Evolutionary conservation across 2,329 filamentous ascomycete species (phyloP), one percentile per base, ranked within the genome.

Genomic region (Fusarium multiceps): DNA sequence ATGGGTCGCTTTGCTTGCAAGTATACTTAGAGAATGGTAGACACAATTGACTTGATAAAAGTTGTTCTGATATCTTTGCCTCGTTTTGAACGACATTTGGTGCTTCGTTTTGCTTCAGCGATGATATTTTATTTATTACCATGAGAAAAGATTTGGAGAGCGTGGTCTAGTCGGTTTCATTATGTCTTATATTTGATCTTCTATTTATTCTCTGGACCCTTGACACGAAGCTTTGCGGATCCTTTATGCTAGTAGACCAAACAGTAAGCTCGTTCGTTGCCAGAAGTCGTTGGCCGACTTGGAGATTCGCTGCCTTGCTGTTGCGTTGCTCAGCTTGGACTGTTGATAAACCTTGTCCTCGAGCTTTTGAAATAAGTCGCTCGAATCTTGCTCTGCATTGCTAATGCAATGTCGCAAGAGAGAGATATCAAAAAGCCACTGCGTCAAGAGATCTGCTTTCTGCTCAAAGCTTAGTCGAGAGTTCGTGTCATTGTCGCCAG

Each of bases 221-320:
- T 27, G 21, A n/a, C 16, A n/a, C 34, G 18, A 37, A 37, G 34
- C 18, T 37, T 27, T 16, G 32, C 40, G 11, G 6, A 41, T 16
- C 18, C 21, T 21, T 66, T 66, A 85, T 71, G 84, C 85, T 69
- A 98, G 80, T 59, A 97, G 81, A 4, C 92, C 93, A 80, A 98
- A 97, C 27, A 98, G 79, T 68, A 98, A 80, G 78, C 88, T 90
- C 13, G 92, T 96, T 74, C 92, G 89, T 82, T 91, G 93, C 89
- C 93, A 96, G 78, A 96, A 97, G 54, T 94, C 93, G 47, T 85
- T 83, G 8, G 93, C 88, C 18, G 85, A 82, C 78, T 90, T 92
- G 71, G 77, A 79, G 40, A 97, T 78, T 66, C 87, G 87, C 46
- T 85, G 79, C 18, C 81, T 82, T 8, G 79, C 81, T 13, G 83